Conservation (phyloP, 805 yeast genomes). For the Saturnispora bothae region DNA sequence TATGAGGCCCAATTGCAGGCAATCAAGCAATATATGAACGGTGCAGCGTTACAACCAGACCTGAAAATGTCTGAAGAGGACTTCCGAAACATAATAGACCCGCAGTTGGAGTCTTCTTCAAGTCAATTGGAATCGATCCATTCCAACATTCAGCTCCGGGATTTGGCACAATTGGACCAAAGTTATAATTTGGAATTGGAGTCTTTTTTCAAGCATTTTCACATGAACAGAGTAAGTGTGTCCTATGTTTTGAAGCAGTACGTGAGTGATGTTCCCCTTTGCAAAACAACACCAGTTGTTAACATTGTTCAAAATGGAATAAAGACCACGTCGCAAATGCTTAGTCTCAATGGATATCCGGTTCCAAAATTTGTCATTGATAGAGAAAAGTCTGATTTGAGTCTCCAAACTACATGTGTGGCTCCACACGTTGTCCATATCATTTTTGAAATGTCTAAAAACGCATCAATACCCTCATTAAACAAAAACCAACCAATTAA, state of each 20-base stretch:
- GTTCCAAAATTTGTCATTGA: conserved; percentile 17
- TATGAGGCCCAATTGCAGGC: conserved; percentile 3
- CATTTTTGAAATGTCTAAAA: conserved; percentile 24
- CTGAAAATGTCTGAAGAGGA: conserved; percentile 4
- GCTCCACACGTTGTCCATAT: conserved; percentile 24
- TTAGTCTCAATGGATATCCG: conserved; percentile 23
- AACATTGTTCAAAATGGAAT: conserved; percentile 14
- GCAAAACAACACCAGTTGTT: conserved; percentile 11
- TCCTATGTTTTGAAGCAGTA: conserved; percentile 20
- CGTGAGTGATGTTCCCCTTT: conserved; percentile 13
- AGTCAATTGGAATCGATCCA: conserved; percentile 11
- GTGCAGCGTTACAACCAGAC: not conserved
- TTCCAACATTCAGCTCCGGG: conserved; percentile 8
- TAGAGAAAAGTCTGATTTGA: not conserved
- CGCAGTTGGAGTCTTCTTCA: conserved; percentile 9
- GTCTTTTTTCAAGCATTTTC: conserved; percentile 18
- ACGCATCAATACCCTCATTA: conserved; percentile 24
- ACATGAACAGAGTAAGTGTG: conserved; percentile 18
- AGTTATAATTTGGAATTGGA: conserved; percentile 17
- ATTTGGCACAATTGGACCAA: conserved; percentile 15
- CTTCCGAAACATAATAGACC: conserved; percentile 6
- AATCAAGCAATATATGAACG: conserved; percentile 1
- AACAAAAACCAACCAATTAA: conserved; percentile 14
- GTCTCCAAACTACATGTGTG: conserved; percentile 16
- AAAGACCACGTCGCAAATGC: conserved; percentile 17